A percentile compares a stretch with the other conserved stretches of the same genome.
Evolutionary conservation across 352 stramenopile genomes (phyloP).

Genomic region (Blastocystis sp.): DNA sequence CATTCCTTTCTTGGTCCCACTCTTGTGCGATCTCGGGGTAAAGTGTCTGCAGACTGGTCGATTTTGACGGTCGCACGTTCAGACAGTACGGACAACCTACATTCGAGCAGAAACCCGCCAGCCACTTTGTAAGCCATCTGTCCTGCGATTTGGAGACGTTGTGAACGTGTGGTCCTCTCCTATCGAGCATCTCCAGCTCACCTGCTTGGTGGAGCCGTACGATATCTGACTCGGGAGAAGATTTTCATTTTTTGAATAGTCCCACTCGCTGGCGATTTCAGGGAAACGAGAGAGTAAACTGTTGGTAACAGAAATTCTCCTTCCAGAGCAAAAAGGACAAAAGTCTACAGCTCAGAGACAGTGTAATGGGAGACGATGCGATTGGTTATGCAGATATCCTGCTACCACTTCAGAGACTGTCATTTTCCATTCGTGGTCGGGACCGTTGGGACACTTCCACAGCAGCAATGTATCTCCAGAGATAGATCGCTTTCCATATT

Average conservation of each 20-base stretch:
- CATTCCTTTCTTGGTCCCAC: not conserved
- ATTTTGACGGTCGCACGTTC: not conserved
- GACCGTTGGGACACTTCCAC: constrained; percentile 12
- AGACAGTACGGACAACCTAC: not conserved
- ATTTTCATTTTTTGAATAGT: not conserved
- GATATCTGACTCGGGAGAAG: not conserved
- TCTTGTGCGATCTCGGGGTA: not conserved
- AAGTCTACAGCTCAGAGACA: not conserved
- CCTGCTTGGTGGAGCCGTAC: not conserved
- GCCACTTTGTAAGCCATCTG: not conserved
- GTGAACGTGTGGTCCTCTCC: not conserved
- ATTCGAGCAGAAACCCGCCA: not conserved
- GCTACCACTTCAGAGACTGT: not conserved
- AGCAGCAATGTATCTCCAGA: not conserved
- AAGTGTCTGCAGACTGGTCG: not conserved
- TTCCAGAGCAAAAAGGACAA: constrained; percentile 24
- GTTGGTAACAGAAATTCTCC: not conserved
- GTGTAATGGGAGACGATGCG: not conserved
- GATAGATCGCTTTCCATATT: not conserved
- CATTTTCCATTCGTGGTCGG: constrained; percentile 40
- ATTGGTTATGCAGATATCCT: not conserved
- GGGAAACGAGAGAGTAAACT: not conserved
- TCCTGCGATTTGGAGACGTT: constrained; percentile 7
- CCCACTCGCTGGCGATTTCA: not conserved
- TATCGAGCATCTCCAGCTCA: not conserved